These are phyloP conservation scores for Nemania sp. DNA, from an alignment of 2,329 filamentous ascomycete species.

Conservation along the genomic window DNA sequence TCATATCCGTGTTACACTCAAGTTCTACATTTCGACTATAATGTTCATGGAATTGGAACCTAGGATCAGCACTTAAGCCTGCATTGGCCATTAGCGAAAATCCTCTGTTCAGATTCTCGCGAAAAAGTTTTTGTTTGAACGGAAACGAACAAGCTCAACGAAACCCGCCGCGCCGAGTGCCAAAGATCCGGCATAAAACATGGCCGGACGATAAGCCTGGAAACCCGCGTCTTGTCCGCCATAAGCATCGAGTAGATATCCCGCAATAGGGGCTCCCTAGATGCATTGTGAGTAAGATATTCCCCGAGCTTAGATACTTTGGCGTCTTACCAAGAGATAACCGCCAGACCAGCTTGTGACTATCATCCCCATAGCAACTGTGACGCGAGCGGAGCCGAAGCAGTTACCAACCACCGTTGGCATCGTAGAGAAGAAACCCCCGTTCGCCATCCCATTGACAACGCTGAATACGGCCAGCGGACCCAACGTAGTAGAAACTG, in stretches of 20 bases:
- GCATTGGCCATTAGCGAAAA: neutral
- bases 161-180: slow-evolving; percentile 49
- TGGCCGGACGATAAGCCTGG: slow-evolving; percentile 60
- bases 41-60: too few species aligned
- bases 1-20: too few species aligned
- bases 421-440: slow-evolving; percentile 66
- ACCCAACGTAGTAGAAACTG: slow-evolving; percentile 56
- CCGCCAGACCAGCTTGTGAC: slow-evolving; percentile 63
- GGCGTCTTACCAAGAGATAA: slow-evolving; percentile 56
- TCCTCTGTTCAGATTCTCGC: slow-evolving; percentile 39
- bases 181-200: slow-evolving; percentile 63
- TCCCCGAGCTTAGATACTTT: neutral
- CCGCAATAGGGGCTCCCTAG: slow-evolving; percentile 57
- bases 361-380: slow-evolving; percentile 64
- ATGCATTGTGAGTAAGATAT: neutral
- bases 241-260: slow-evolving; percentile 57
- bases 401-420: slow-evolving; percentile 64
- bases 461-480: slow-evolving; percentile 60
- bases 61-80: too few species aligned
- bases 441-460: slow-evolving; percentile 63
- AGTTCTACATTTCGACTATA: too few species aligned
- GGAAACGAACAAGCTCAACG: slow-evolving; percentile 48
- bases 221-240: slow-evolving; percentile 50
- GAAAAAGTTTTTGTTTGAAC: slow-evolving; percentile 43
- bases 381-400: slow-evolving; percentile 58